Percentiles rank a stretch among this genome's conserved stretches.
Evolutionary conservation across 139 green algal genomes (phyloP).

Genomic region (Chlamydomonas sphaeroides): DNA sequence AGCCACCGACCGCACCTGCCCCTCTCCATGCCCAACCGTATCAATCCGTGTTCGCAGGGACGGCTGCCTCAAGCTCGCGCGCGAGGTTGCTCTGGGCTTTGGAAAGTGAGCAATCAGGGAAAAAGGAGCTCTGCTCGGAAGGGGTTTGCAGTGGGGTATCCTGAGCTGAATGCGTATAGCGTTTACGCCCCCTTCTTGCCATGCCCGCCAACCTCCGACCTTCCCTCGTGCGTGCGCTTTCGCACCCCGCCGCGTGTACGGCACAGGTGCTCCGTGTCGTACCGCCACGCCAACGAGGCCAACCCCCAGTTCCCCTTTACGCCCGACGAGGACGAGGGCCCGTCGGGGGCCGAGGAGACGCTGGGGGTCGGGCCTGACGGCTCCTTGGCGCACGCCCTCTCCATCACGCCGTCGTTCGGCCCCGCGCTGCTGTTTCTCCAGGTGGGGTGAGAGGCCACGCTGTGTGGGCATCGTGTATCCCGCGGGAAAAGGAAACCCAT

Average conservation of each 20-base stretch:
- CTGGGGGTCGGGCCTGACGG: neutral
- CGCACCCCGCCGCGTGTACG: too few relatives aligned
- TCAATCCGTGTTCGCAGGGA: too few relatives aligned
- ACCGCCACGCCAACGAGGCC: slow-evolving; percentile 40
- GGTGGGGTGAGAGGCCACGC: too few relatives aligned
- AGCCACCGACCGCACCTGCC: too few relatives aligned
- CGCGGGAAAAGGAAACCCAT: too few relatives aligned
- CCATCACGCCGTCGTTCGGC: slow-evolving; percentile 43
- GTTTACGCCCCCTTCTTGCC: too few relatives aligned
- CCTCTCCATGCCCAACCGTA: too few relatives aligned
- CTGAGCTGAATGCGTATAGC: neutral
- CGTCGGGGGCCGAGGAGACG: neutral
- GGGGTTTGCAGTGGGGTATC: too few relatives aligned
- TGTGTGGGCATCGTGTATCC: too few relatives aligned
- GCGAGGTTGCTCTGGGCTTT: slow-evolving; percentile 47
- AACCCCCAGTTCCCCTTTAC: slow-evolving; percentile 41
- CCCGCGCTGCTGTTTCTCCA: slow-evolving; percentile 45
- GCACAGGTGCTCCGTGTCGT: slow-evolving; percentile 27
- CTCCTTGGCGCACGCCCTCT: neutral
- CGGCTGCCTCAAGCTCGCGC: slow-evolving; percentile 46
- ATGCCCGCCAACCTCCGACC: neutral
- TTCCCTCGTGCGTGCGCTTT: neutral
- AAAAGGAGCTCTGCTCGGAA: too few relatives aligned
- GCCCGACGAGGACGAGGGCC: slow-evolving; percentile 4
- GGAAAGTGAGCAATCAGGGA: too few relatives aligned